phyloP scores from a whole-genome alignment of 1,139 yeast genomes.

The Scheffersomyces cryptocercus region DNA sequence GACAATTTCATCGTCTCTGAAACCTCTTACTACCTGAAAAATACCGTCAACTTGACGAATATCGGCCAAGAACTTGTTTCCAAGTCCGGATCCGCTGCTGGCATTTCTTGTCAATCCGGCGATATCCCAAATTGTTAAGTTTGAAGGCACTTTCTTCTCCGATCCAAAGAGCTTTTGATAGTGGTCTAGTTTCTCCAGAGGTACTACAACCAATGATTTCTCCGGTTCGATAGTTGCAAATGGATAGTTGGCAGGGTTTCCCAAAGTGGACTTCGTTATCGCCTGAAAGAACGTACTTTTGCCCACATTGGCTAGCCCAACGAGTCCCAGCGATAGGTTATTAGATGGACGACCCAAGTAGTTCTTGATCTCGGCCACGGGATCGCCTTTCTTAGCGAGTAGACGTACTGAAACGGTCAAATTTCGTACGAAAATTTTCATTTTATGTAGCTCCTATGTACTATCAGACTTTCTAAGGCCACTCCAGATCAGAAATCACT shows the following conservation, averaged over 20 bases:
- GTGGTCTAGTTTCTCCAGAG: constrained; percentile 50
- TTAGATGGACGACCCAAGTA: constrained; percentile 57
- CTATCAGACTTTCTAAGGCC: too few relatives aligned
- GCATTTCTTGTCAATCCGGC: constrained; percentile 79
- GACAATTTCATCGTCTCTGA: constrained; percentile 65
- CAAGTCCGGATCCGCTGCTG: constrained; percentile 73
- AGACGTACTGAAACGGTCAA: background rate
- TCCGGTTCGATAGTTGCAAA: constrained; percentile 80
- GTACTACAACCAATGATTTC: constrained; percentile 61
- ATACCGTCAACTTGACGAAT: constrained; percentile 75
- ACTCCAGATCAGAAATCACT: too few relatives aligned
- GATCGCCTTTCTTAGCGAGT: background rate
- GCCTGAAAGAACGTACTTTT: constrained; percentile 67
- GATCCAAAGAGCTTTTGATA: constrained; percentile 49
- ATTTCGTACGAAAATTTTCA: constrained; percentile 1
- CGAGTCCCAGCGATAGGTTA: constrained; percentile 57
- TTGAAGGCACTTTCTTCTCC: constrained; percentile 53
- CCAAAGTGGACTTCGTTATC: constrained; percentile 68
- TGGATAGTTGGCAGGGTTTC: constrained; percentile 80
- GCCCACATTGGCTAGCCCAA: constrained; percentile 78
- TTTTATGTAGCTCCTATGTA: background rate
- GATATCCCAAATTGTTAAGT: constrained; percentile 64
- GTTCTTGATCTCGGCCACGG: background rate
- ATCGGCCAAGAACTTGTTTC: constrained; percentile 71
- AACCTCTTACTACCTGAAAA: constrained; percentile 70